Percentiles rank a stretch among this genome's conserved stretches.
Conservation (phyloP, 2,329 filamentous ascomycete genomes). For the Boeremia exigua region DNA sequence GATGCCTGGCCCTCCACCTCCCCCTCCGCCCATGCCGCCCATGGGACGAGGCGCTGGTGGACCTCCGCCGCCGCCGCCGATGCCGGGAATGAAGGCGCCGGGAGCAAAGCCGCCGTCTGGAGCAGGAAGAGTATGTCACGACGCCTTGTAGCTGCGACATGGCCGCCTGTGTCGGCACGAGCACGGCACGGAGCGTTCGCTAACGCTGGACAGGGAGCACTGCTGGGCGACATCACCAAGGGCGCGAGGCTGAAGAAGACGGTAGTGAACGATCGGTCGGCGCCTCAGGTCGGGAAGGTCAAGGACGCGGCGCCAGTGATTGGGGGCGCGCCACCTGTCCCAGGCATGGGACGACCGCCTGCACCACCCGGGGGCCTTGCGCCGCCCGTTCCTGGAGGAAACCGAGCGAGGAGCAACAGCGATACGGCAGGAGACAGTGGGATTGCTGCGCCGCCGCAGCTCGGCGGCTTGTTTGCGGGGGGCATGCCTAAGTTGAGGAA, state of each 20-base stretch:
- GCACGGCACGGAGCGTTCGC: slow-evolving; percentile 21
- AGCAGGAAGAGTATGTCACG: slow-evolving; percentile 44
- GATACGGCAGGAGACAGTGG: slow-evolving; percentile 60
- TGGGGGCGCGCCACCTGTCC: slow-evolving; percentile 82
- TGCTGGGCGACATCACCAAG: slow-evolving; percentile 87
- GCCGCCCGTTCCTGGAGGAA: slow-evolving; percentile 66
- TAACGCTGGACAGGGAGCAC: slow-evolving; percentile 69
- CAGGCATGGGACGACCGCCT: slow-evolving; percentile 57
- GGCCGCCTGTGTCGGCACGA: neutral
- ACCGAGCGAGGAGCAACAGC: slow-evolving; percentile 80
- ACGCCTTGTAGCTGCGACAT: neutral
- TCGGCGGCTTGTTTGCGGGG: slow-evolving; percentile 87
- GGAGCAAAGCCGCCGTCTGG: slow-evolving; percentile 39
- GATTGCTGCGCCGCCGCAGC: slow-evolving; percentile 66
- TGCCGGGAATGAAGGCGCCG: slow-evolving; percentile 44
- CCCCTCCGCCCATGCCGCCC: slow-evolving; percentile 47
- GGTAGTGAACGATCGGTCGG: slow-evolving; percentile 90
- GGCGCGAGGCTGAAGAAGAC: slow-evolving; percentile 80
- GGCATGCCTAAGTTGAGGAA: slow-evolving; percentile 97
- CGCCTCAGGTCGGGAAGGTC: slow-evolving; percentile 69
- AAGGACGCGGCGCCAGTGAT: slow-evolving; percentile 66
- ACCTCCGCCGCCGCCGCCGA: slow-evolving; percentile 45
- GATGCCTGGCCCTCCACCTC: slow-evolving; percentile 46
- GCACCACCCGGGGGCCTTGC: slow-evolving; percentile 71
- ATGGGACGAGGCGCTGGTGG: slow-evolving; percentile 48